A percentile compares a stretch with the other conserved stretches of the same genome.
Evolutionary conservation across 2,329 filamentous ascomycete species (phyloP).

Genomic region (Trichophaea hybrida): DNA sequence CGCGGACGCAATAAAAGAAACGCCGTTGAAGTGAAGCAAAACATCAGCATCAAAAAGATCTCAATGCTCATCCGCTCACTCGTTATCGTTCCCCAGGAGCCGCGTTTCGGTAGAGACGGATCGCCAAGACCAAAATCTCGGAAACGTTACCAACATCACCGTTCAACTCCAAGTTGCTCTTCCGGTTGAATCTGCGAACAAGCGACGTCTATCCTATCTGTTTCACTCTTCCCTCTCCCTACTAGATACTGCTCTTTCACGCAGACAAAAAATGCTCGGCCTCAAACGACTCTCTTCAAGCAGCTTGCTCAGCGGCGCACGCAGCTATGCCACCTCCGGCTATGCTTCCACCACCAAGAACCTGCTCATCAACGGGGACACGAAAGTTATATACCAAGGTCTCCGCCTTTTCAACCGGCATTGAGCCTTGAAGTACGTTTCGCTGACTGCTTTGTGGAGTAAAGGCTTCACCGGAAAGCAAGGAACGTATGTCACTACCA

Average conservation of each 20-base stretch:
- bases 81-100: neutral
- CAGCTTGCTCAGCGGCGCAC: constrained; percentile 36
- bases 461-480: constrained; percentile 80
- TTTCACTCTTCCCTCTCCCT: neutral
- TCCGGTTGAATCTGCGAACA: neutral
- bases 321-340: constrained; percentile 61
- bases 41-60: neutral
- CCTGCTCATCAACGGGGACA: constrained; percentile 82
- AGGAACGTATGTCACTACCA: constrained; percentile 57
- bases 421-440: neutral
- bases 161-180: neutral
- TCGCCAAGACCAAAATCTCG: neutral
- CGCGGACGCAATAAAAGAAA: too few relatives aligned
- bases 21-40: too few relatives aligned
- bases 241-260: neutral
- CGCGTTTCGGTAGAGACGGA: neutral
- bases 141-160: neutral
- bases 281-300: constrained; percentile 34
- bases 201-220: neutral
- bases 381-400: constrained; percentile 85
- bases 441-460: neutral
- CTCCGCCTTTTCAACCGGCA: neutral
- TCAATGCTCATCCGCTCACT: neutral
- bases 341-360: constrained; percentile 66
- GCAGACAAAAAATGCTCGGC: constrained; percentile 13